Evolutionary conservation across 345 rosid genomes (phyloP).

Genomic region (Physaria fendleri): DNA sequence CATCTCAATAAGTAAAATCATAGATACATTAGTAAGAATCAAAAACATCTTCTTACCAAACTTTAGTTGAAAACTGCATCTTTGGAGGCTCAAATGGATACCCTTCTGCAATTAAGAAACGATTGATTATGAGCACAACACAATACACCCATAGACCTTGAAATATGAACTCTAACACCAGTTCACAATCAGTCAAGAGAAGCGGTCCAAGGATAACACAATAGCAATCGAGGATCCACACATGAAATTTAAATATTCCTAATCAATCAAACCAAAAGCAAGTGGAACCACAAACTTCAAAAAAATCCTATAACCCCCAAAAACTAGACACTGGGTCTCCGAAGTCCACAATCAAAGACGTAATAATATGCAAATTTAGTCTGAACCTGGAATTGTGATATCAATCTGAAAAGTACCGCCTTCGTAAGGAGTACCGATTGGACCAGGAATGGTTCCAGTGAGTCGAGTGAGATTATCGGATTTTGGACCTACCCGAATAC

Average conservation of each 20-base stretch:
- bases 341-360: not conserved
- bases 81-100: conserved; percentile 99
- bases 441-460: conserved; percentile 83
- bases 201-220: not conserved
- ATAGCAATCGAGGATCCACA: not conserved
- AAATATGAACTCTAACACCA: not conserved
- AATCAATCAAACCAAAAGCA: conserved; percentile 10
- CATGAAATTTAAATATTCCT: not conserved
- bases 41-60: conserved; percentile 52
- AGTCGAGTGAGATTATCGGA: conserved; percentile 68
- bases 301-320: not conserved
- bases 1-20: not conserved
- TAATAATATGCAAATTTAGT: not conserved
- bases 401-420: conserved; percentile 89
- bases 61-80: conserved; percentile 95
- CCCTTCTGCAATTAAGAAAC: conserved; percentile 59
- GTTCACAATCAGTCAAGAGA: not conserved
- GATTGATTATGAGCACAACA: not conserved
- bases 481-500: conserved; percentile 66
- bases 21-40: not conserved
- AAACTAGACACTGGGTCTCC: not conserved
- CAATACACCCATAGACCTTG: not conserved
- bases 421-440: conserved; percentile 83
- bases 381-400: conserved; percentile 64
- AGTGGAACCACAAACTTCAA: not conserved